Conservation (phyloP, 495 filamentous ascomycete genomes). For the Margaritispora aquatica region DNA sequence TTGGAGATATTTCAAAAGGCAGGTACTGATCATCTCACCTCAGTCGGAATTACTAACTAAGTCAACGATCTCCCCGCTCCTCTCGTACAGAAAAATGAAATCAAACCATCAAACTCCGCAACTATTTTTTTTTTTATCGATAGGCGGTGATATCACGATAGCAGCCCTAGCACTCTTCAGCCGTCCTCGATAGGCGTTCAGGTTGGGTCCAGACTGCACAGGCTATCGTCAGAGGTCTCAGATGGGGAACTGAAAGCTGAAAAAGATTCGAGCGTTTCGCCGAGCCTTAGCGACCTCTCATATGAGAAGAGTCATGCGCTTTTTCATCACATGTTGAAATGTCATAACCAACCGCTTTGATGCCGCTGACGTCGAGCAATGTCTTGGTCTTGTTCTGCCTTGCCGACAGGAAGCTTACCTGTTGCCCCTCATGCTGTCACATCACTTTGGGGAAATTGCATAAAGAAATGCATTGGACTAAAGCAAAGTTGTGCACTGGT, state of each 20-base stretch:
- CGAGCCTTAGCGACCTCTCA: not conserved
- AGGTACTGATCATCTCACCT: too few relatives aligned
- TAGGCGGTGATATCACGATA: not conserved
- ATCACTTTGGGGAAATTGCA: constrained; percentile 5
- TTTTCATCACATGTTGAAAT: not conserved
- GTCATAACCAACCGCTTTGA: not conserved
- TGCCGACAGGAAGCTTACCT: not conserved
- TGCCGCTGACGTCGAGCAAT: not conserved
- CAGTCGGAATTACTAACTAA: not conserved
- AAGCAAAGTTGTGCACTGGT: constrained; percentile 7
- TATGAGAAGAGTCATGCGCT: not conserved
- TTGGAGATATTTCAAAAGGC: not conserved
- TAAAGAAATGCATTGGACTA: constrained; percentile 1
- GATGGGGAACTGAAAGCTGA: not conserved
- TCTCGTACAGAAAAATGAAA: not conserved
- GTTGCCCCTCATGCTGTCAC: not conserved
- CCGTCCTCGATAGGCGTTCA: not conserved
- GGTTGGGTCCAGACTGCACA: not conserved
- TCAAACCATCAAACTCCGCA: not conserved
- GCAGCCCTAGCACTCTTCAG: not conserved
- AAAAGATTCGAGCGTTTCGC: not conserved
- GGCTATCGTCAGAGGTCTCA: not conserved
- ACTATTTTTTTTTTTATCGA: not conserved
- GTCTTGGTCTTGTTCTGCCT: not conserved
- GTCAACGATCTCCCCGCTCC: not conserved